Conservation (phyloP, 345 rosid genomes). For the Linum tenue region DNA sequence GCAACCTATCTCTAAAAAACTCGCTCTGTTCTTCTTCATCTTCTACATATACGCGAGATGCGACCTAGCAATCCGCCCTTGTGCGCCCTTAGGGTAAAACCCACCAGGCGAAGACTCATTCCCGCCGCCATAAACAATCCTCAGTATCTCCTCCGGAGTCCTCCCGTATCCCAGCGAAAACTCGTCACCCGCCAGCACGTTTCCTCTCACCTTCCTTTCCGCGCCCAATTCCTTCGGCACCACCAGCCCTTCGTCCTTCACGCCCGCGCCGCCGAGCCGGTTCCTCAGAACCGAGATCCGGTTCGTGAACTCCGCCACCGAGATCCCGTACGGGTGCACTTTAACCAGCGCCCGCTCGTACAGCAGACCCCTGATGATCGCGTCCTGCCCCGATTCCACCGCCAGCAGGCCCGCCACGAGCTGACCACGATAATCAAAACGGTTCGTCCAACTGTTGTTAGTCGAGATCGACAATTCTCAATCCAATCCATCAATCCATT, state of each 20-base stretch:
- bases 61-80: conserved; percentile 47
- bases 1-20: too few species aligned
- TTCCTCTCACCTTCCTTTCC: conserved; percentile 34
- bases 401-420: conserved; percentile 75
- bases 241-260: conserved; percentile 51
- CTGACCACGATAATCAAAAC: too few species aligned
- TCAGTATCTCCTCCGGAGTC: conserved; percentile 46
- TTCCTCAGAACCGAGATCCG: conserved; percentile 29
- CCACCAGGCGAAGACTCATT: conserved; percentile 46
- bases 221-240: conserved; percentile 29
- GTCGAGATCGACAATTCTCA: too few species aligned
- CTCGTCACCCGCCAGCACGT: conserved; percentile 45
- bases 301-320: conserved; percentile 38
- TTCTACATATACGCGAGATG: conserved; percentile 10
- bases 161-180: conserved; percentile 37
- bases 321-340: conserved; percentile 31
- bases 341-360: conserved; percentile 23
- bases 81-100: conserved; percentile 54
- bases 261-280: conserved; percentile 24
- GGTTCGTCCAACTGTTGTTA: too few species aligned
- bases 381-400: conserved; percentile 78
- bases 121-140: conserved; percentile 61
- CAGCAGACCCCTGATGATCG: conserved; percentile 50
- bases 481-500: too few species aligned
- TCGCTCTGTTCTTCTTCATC: too few species aligned